These are phyloP conservation scores for Rhodotorula sphaerocarpa DNA, from an alignment of 768 basidiomycete species.

Conservation along the genomic window DNA sequence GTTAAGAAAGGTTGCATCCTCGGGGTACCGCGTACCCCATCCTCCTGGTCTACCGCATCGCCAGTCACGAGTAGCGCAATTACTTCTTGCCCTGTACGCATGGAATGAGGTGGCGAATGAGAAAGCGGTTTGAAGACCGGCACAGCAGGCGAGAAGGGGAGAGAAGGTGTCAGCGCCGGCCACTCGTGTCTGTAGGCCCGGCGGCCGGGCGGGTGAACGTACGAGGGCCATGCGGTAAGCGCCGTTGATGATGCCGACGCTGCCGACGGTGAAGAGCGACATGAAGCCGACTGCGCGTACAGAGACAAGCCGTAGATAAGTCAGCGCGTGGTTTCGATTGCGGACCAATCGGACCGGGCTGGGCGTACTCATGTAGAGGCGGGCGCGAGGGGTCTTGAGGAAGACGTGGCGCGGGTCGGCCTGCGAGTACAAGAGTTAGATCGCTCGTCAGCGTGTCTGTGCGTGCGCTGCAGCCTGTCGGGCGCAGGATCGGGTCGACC, in stretches of 20 bases:
- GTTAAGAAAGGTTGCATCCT: no score
- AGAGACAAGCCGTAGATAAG: no score
- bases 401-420: conserved; percentile 26
- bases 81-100: no score
- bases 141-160: background rate
- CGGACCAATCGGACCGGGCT: no score
- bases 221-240: conserved; percentile 26
- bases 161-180: background rate
- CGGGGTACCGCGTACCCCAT: no score
- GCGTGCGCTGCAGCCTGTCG: background rate
- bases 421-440: conserved; percentile 2
- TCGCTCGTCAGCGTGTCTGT: no score
- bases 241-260: conserved; percentile 21
- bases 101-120: no score
- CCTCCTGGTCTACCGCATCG: no score
- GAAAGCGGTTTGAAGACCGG: no score
- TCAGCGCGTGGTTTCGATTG: background rate
- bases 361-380: conserved; percentile 32
- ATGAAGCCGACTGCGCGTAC: conserved; percentile 22
- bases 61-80: no score
- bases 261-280: conserved; percentile 29
- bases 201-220: background rate
- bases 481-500: background rate
- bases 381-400: conserved; percentile 30
- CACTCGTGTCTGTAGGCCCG: no score